Evolutionary conservation across 192 early-diverging fungal genomes (phyloP).

Genomic region (Phycomyces nitens): DNA sequence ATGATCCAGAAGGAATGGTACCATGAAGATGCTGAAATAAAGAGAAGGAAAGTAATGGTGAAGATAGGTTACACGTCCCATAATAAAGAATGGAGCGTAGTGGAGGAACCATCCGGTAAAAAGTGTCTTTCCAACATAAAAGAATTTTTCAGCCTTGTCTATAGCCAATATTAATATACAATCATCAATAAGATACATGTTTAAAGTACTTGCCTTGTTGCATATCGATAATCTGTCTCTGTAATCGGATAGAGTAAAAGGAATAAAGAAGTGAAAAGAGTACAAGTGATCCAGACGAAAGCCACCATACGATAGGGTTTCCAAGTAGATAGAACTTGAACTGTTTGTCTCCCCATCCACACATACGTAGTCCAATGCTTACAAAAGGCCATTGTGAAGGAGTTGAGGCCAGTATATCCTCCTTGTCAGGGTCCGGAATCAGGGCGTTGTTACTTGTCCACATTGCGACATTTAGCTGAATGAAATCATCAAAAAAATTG

Average conservation of each 20-base stretch:
- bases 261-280: conserved; percentile 6
- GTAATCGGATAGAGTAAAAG: conserved; percentile 63
- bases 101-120: conserved; percentile 91
- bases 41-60: conserved; percentile 97
- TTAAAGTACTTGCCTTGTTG: conserved; percentile 30
- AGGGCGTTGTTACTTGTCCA: conserved; percentile 95
- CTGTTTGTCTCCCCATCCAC: conserved; percentile 80
- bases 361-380: conserved; percentile 87
- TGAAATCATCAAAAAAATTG: conserved; percentile 79
- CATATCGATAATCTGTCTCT: conserved; percentile 62
- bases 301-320: conserved; percentile 93
- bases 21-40: conserved; percentile 87
- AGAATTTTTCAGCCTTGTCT: conserved; percentile 44
- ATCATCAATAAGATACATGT: too few relatives aligned
- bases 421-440: conserved; percentile 87
- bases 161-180: too few relatives aligned
- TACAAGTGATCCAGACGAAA: conserved; percentile 49
- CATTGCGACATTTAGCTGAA: conserved; percentile 92
- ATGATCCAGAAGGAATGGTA: conserved; percentile 77
- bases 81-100: conserved; percentile 91
- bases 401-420: conserved; percentile 73
- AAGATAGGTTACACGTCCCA: conserved; percentile 94
- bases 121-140: conserved; percentile 67
- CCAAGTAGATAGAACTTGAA: conserved; percentile 94
- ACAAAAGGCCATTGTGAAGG: conserved; percentile 90